Base-by-base conservation (phyloP, 345 rosid species). In the Gossypium arboreum region DNA sequence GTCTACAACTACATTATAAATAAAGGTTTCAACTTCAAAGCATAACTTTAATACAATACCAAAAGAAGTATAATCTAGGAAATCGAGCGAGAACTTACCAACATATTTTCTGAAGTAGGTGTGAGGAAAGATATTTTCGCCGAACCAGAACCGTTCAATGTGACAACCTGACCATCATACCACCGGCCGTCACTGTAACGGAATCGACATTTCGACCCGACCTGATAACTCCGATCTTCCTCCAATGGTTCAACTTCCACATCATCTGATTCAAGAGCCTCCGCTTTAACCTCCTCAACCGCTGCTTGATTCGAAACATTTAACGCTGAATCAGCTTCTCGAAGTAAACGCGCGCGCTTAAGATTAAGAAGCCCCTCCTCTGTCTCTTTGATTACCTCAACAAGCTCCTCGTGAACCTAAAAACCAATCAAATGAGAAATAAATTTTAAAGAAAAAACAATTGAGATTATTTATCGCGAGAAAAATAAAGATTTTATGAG, bases 81-180 rank as follows among this genome's bases (percentile, higher is more conserved):
- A 47, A 11, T 44, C 45, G 65, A 68, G 13, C 5, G 54, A 17
- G 71, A 44, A 75, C 90, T 52, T 78, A 95, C 99, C 97, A 85
- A 63, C 99, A 91, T 93, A 72, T 82, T 89, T 76, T 95, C 98
- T 51, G 92, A 86, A 4, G 91, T 95, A 7, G 99, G 99, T 1
- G 86, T 81, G 75, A 95, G 96, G 84, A 93, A 93, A 82, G 94
- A 78, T 62, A 95, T 79, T 89, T 87, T 95, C 2, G 91, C 94
- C 59, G 81, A 79, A 78, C 73, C 79, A 56, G 88, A 81, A 24
- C 84, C 88, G 64, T 83, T 87, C 78, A 88, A 75, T 41, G 79
- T 88, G 74, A 93, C 79, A 81, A 93, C 76, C 51, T 84, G 88
- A 83, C 97, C 99, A 75, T 90, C 83, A 79, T 95, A 95, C 99